Evolutionary conservation across 352 stramenopile genomes (phyloP).

Genomic region (Pythium dissotocum): DNA sequence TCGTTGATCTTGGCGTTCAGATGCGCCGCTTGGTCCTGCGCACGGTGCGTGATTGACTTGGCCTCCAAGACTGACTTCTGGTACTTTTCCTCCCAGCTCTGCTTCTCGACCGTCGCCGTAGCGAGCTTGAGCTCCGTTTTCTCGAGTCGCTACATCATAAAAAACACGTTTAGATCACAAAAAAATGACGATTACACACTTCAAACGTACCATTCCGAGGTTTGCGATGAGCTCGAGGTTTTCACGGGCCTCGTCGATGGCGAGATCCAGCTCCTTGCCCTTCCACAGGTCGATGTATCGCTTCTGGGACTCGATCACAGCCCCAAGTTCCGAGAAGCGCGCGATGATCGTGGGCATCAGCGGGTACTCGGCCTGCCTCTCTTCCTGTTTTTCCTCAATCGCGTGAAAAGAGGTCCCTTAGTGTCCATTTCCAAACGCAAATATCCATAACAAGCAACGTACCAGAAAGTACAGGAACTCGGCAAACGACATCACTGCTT

Average conservation of each 20-base stretch:
- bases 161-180: slow-evolving; percentile 2
- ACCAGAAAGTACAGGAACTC: slow-evolving; percentile 85
- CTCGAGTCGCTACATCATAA: slow-evolving; percentile 39
- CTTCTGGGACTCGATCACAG: slow-evolving; percentile 86
- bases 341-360: slow-evolving; percentile 83
- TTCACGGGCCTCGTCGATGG: slow-evolving; percentile 69
- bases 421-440: background rate
- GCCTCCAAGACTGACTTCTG: slow-evolving; percentile 52
- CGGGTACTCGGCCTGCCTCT: slow-evolving; percentile 65
- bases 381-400: slow-evolving; percentile 70
- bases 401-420: background rate
- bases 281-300: slow-evolving; percentile 85
- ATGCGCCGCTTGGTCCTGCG: slow-evolving; percentile 54
- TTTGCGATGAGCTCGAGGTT: slow-evolving; percentile 63
- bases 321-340: slow-evolving; percentile 70
- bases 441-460: slow-evolving; percentile 36
- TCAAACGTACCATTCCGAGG: slow-evolving; percentile 43
- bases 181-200: background rate
- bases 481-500: slow-evolving; percentile 81
- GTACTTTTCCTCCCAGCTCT: slow-evolving; percentile 82
- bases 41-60: slow-evolving; percentile 50
- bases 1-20: slow-evolving; percentile 48
- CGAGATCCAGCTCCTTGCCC: slow-evolving; percentile 75
- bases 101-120: slow-evolving; percentile 57
- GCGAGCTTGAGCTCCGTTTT: slow-evolving; percentile 62